Evolutionary conservation across 768 basidiomycete genomes (phyloP), one percentile per base, ranked within the genome.

Genomic region (Russula earlei): DNA sequence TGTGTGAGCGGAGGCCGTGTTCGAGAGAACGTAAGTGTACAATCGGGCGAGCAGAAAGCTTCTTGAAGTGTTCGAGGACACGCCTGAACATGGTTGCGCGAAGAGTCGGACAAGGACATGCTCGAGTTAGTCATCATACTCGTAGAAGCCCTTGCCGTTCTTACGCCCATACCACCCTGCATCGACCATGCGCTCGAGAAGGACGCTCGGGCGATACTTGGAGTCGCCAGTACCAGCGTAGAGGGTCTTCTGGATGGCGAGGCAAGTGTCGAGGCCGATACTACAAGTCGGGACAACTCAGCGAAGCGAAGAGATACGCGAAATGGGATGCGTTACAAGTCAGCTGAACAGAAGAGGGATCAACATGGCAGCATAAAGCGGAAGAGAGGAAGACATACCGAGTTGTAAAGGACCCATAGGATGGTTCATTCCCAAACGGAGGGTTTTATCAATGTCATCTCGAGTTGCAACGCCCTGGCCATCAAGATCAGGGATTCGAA

Each of bases 181-280:
- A 66, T 95, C 91, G 5, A 98, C 95, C 95, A 98, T 97, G 34
- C 91, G 79, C 64, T 92, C 88, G 9, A 98, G 78, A 17, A 98
- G 76, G 24, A 93, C 77, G 58, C 86, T 85, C 0, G 95, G 94
- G 6, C 95, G 83, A 70, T 98, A 97, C 69, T 98, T 98, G 9
- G 87, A 88, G 70, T 98, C 95, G 0, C 87, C 81, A 9, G 91
- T 95, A 54, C 92, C 91, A 49, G 78, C 79, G 62, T 93, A 89
- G 5, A 96, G 77, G 0, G 91, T 92, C 67, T 88, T 82, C 64
- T 95, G 92, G 65, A 96, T 96, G 3, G 89, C 83, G 12, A 96
- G 80, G 68, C 95, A 97, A 10, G 94, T 98, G 67, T 98, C 95
- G 24, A 98, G 83, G n/a, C 94, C 94, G 60, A 97, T 95, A 72